phyloP scores from a whole-genome alignment of 2,329 filamentous ascomycete species.

The Samsoniella hepiali region DNA sequence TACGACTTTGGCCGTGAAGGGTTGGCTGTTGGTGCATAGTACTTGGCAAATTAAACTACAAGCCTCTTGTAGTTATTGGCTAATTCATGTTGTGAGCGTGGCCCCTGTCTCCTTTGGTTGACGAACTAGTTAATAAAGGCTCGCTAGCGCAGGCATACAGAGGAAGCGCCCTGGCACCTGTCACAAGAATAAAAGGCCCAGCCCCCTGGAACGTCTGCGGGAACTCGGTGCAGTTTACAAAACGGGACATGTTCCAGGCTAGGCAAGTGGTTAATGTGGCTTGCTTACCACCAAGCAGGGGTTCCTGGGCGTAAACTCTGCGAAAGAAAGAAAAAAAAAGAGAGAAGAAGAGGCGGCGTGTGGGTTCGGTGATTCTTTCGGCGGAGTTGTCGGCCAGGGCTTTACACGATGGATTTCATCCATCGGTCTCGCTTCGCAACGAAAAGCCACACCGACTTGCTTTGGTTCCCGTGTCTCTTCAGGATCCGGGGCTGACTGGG shows the following conservation, averaged over 20 bases:
- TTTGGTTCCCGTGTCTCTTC: slow-evolving; percentile 6
- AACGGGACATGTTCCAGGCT: slow-evolving; percentile 1
- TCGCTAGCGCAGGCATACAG: not conserved
- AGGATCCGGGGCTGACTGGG: not conserved
- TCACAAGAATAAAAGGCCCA: not conserved
- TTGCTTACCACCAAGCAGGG: slow-evolving; percentile 7
- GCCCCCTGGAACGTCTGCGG: not conserved
- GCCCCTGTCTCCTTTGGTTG: not conserved
- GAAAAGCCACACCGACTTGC: slow-evolving; percentile 3
- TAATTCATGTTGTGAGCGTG: too few relatives aligned
- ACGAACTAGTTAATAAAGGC: not conserved
- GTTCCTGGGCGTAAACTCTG: not conserved
- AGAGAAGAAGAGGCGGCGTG: not conserved
- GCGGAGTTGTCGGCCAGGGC: not conserved
- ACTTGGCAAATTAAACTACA: too few relatives aligned
- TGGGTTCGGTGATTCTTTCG: slow-evolving; percentile 18
- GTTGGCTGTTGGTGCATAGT: not conserved
- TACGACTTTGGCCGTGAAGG: too few relatives aligned
- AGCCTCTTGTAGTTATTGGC: too few relatives aligned
- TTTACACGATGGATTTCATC: not conserved
- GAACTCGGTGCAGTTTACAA: not conserved
- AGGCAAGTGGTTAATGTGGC: slow-evolving; percentile 15
- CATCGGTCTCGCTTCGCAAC: not conserved
- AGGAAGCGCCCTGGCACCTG: slow-evolving; percentile 1
- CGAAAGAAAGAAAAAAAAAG: not conserved